Base-by-base conservation (phyloP, 192 early-diverging fungal species). In the Thamnidium elegans region DNA sequence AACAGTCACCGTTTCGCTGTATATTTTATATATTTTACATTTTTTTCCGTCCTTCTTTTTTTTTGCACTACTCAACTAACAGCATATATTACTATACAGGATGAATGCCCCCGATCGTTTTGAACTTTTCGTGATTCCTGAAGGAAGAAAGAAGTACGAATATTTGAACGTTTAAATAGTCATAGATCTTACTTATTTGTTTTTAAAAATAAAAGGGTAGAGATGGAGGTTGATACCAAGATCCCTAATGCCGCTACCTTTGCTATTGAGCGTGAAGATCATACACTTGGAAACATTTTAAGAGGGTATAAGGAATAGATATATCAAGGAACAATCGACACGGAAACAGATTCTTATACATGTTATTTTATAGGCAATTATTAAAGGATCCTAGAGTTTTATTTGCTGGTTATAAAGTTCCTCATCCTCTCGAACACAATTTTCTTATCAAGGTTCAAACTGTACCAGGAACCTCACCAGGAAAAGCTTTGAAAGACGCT, bases 241-340 rank as follows among this genome's bases (percentile, higher is more conserved):
- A 89, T 98, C 74, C 90, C 92, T 15, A 98, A 99, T 70, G 94
- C 94, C 47, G 88, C 93, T 3, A 93, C 89, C 13, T 94, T 98
- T 74, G 87, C 83, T 47, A 87, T 99, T 46, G 84, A 94, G 47
- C 89, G 89, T 70, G 97, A 99, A 73, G 97, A 99, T 79, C 97
- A 99, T 70, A 99, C 96, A 15, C 76, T 99, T 3, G 97, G 89
- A 20, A 98, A 97, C 72, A 83, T 96, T 66, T 82, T 99, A n/a
- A 74, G 94, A 76, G 88, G 86, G 93, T 95, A 84, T 79, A 7
- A 7, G 32, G 7, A 45, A 44, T 43, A 14, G 1, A 26, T 26
- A 26, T 26, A 59, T 45, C n/a, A 59, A 20, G 17, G n/a, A 48
- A 15, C 17, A 13, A 7, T 6, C 5, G 36, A 39, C 5, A 39